Percentiles rank a stretch among this genome's conserved stretches.
Conservation (phyloP, 352 stramenopile genomes). For the Globisporangium camurandrum region DNA sequence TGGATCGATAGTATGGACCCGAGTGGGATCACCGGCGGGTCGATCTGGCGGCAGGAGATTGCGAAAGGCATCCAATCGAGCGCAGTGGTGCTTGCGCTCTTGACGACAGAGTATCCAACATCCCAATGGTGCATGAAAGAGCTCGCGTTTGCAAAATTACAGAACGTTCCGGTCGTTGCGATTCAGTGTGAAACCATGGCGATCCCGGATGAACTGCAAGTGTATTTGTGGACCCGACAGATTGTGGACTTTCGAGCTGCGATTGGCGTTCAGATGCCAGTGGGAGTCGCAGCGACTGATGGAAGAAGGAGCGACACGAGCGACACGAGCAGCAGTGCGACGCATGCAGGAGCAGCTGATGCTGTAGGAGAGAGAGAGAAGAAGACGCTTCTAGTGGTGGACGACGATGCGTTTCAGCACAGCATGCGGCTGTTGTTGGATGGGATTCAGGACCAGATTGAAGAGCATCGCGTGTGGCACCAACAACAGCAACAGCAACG, state of each 20-base stretch:
- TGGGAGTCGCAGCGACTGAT: too few relatives aligned
- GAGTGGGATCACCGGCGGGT: slow-evolving; percentile 69
- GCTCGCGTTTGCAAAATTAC: slow-evolving; percentile 77
- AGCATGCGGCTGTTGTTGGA: slow-evolving; percentile 66
- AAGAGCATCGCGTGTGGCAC: slow-evolving; percentile 56
- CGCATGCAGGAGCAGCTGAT: slow-evolving; percentile 12
- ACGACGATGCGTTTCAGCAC: slow-evolving; percentile 56
- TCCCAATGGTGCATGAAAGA: slow-evolving; percentile 87
- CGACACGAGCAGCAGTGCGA: slow-evolving; percentile 1
- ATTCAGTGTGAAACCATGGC: slow-evolving; percentile 80
- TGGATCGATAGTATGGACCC: slow-evolving; percentile 85
- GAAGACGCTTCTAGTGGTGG: slow-evolving; percentile 20
- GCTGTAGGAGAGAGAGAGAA: slow-evolving; percentile 9
- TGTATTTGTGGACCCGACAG: slow-evolving; percentile 84
- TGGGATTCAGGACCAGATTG: slow-evolving; percentile 77
- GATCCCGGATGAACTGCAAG: slow-evolving; percentile 75
- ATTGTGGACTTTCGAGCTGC: slow-evolving; percentile 70
- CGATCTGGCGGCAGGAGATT: slow-evolving; percentile 78
- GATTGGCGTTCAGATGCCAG: slow-evolving; percentile 13
- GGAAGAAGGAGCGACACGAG: not conserved
- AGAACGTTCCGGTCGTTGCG: slow-evolving; percentile 77
- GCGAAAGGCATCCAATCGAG: slow-evolving; percentile 66
- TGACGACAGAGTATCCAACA: slow-evolving; percentile 68
- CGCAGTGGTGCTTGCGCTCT: slow-evolving; percentile 60
- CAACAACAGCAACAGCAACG: slow-evolving; percentile 27